Conservation (phyloP, 2,329 filamentous ascomycete species). For the Sclerotinia borealis region DNA sequence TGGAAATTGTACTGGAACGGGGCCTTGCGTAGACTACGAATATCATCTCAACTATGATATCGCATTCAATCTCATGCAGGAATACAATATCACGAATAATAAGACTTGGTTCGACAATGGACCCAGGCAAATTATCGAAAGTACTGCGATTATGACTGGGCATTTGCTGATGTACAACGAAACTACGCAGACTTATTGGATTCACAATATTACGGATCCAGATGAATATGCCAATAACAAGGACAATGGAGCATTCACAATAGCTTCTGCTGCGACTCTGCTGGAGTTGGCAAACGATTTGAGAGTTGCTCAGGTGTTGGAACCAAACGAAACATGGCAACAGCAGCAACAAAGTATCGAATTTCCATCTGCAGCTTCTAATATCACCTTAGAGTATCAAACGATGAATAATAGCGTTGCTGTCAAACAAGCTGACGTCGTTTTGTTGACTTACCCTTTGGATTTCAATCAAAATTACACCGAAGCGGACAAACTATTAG, state of each 20-base stretch:
- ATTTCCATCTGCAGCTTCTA: conserved; percentile 48
- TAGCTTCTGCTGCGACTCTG: conserved; percentile 34
- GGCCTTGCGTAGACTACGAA: conserved; percentile 63
- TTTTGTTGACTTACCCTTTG: conserved; percentile 59
- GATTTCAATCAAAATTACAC: conserved; percentile 50
- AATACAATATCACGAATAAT: conserved; percentile 32
- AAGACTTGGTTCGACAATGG: conserved; percentile 34
- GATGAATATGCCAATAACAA: conserved; percentile 34
- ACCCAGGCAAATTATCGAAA: conserved; percentile 58
- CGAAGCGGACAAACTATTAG: conserved; percentile 41
- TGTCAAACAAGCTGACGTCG: conserved; percentile 67
- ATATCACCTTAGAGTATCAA: conserved; percentile 58
- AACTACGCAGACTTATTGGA: conserved; percentile 42
- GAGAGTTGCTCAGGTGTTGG: conserved; percentile 18
- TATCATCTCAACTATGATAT: conserved; percentile 69
- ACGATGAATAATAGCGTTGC: conserved; percentile 60
- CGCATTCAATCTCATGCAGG: conserved; percentile 40
- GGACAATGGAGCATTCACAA: conserved; percentile 64
- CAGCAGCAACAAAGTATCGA: conserved; percentile 49
- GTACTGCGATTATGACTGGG: conserved; percentile 54
- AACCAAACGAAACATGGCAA: conserved; percentile 51
- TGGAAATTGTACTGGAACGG: conserved; percentile 61
- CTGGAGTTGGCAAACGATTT: conserved; percentile 42
- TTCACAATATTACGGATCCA: conserved; percentile 66
- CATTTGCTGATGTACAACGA: conserved; percentile 56